A percentile compares a stretch with the other conserved stretches of the same genome.
Conservation (phyloP, 164 flowering plant species). For the Nymphaea thermarum region DNA sequence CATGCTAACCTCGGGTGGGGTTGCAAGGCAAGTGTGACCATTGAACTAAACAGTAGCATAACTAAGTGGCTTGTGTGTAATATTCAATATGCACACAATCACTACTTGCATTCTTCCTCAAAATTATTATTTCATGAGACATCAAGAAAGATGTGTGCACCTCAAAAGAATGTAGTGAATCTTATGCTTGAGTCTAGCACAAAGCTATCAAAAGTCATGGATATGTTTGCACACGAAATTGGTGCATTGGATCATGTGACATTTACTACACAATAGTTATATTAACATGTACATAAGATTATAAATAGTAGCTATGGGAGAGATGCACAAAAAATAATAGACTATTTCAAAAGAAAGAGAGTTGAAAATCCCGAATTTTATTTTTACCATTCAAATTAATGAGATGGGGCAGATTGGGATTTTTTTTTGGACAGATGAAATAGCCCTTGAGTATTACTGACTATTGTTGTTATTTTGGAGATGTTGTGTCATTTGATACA, state of each 20-base stretch:
- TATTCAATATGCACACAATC: neutral
- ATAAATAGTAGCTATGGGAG: neutral
- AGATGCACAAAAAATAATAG: neutral
- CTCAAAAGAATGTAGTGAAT: too few species aligned
- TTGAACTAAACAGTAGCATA: too few species aligned
- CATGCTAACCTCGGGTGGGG: neutral
- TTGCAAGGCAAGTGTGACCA: neutral
- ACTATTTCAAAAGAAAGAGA: slow-evolving; percentile 4
- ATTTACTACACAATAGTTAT: too few species aligned
- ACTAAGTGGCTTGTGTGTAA: neutral
- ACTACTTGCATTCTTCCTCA: neutral
- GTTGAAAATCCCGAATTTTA: neutral
- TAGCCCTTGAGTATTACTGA: neutral
- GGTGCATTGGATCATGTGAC: too few species aligned
- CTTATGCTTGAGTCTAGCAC: too few species aligned
- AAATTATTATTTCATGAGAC: neutral
- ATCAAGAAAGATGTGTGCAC: too few species aligned
- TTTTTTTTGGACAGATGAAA: slow-evolving; percentile 6
- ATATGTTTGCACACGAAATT: too few species aligned
- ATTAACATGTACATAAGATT: too few species aligned
- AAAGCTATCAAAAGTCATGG: too few species aligned
- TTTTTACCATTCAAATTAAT: slow-evolving; percentile 2
- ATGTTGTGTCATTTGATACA: slow-evolving; percentile 7
- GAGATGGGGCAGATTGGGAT: neutral
- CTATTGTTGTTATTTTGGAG: slow-evolving; percentile 5